These are phyloP conservation scores for Dentipellis fragilis DNA, from an alignment of 768 basidiomycete species.

Conservation along the genomic window DNA sequence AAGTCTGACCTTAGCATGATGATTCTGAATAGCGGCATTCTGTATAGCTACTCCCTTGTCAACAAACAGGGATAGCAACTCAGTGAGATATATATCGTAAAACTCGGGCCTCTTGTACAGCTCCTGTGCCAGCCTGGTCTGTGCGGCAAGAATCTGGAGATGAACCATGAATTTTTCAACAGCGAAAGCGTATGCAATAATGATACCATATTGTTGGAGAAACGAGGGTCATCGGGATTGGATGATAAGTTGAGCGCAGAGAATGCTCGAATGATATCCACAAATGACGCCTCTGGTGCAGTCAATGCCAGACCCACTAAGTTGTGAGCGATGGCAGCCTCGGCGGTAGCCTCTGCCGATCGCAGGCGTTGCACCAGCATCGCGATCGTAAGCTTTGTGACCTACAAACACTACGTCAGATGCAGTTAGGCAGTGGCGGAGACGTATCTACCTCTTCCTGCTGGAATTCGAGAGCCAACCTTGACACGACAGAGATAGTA, in stretches of 20 bases:
- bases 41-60: slow-evolving; percentile 91
- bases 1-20: slow-evolving; percentile 49
- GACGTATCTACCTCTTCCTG: slow-evolving; percentile 57
- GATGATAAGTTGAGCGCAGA: slow-evolving; percentile 77
- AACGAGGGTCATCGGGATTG: slow-evolving; percentile 82
- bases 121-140: slow-evolving; percentile 81
- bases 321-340: slow-evolving; percentile 87
- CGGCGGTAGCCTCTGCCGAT: slow-evolving; percentile 76
- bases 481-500: slow-evolving; percentile 85
- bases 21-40: slow-evolving; percentile 59
- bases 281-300: slow-evolving; percentile 66
- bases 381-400: slow-evolving; percentile 79
- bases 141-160: slow-evolving; percentile 73
- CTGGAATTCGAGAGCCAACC: slow-evolving; percentile 78
- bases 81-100: slow-evolving; percentile 71
- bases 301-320: slow-evolving; percentile 81
- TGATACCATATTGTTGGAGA: slow-evolving; percentile 85
- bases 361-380: slow-evolving; percentile 87
- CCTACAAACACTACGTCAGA: slow-evolving; percentile 28
- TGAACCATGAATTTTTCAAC: not conserved
- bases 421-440: not conserved
- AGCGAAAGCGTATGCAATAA: not conserved
- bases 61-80: slow-evolving; percentile 75
- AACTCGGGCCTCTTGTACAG: slow-evolving; percentile 64
- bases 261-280: slow-evolving; percentile 78